Conservation (phyloP, 208 protist genomes). For the Polymyxa betae region DNA sequence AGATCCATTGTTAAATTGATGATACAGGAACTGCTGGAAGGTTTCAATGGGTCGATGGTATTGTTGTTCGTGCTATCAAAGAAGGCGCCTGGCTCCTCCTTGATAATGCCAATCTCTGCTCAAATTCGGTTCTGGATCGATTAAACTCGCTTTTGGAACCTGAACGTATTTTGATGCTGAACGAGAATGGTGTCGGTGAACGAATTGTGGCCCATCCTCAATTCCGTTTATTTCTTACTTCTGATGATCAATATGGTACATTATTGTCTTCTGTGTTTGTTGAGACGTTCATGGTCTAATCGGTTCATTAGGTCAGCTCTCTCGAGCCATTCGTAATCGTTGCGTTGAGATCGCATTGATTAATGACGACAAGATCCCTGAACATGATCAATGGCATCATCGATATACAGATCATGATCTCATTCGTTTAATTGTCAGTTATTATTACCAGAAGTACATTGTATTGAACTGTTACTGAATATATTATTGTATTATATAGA, state of each 20-base stretch:
- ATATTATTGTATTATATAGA: too few relatives aligned
- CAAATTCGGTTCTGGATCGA: slow-evolving; percentile 97
- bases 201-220: slow-evolving; percentile 90
- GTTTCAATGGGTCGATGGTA: slow-evolving; percentile 99
- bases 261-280: slow-evolving; percentile 78
- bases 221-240: slow-evolving; percentile 98
- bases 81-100: slow-evolving; percentile 97
- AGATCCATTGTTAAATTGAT: background rate
- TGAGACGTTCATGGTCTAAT: slow-evolving; percentile 94
- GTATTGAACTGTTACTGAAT: too few relatives aligned
- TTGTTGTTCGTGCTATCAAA: slow-evolving; percentile 86
- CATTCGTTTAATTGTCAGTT: background rate
- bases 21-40: slow-evolving; percentile 71
- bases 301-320: slow-evolving; percentile 95
- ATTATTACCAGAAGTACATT: background rate
- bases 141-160: slow-evolving; percentile 98
- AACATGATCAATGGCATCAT: background rate
- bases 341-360: slow-evolving; percentile 93
- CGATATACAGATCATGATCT: slow-evolving; percentile 23
- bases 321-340: slow-evolving; percentile 92
- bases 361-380: background rate
- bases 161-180: slow-evolving; percentile 60
- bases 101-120: slow-evolving; percentile 99
- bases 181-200: slow-evolving; percentile 80
- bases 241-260: slow-evolving; percentile 79